Evolutionary conservation across 2,329 filamentous ascomycete genomes (phyloP).

Genomic region (Gyromitra esculenta): DNA sequence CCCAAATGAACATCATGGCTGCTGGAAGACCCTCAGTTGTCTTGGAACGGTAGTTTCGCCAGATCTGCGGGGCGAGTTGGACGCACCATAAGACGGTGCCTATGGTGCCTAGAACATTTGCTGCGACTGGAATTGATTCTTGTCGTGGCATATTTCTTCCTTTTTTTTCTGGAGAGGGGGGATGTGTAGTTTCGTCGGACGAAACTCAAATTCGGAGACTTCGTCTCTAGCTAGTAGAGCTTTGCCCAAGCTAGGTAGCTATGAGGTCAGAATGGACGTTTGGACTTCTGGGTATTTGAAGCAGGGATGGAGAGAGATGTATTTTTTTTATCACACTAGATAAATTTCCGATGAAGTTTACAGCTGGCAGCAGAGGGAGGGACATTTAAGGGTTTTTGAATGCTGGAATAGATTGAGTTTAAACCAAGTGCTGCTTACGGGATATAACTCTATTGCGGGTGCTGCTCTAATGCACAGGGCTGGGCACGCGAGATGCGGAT

Average conservation of each 20-base stretch:
- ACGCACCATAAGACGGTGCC: conserved; percentile 55
- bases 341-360: background rate
- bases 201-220: background rate
- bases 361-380: background rate
- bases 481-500: conserved; percentile 11
- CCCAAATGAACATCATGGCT: conserved; percentile 56
- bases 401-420: background rate
- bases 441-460: conserved; percentile 9
- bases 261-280: background rate
- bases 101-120: conserved; percentile 55
- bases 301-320: background rate
- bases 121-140: conserved; percentile 51
- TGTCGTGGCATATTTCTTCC: conserved; percentile 46
- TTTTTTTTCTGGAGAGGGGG: background rate
- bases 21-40: conserved; percentile 54
- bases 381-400: background rate
- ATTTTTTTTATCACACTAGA: conserved; percentile 4
- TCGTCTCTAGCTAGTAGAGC: background rate
- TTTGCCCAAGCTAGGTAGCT: conserved; percentile 11
- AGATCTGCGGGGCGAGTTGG: conserved; percentile 56
- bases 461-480: conserved; percentile 1
- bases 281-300: background rate
- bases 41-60: conserved; percentile 50
- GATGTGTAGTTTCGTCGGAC: background rate
- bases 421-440: background rate